Percentiles rank a stretch among this genome's conserved stretches.
These are phyloP conservation scores for Ceratocystis variospora DNA, from an alignment of 2,329 filamentous ascomycete genomes.

Conservation along the genomic window DNA sequence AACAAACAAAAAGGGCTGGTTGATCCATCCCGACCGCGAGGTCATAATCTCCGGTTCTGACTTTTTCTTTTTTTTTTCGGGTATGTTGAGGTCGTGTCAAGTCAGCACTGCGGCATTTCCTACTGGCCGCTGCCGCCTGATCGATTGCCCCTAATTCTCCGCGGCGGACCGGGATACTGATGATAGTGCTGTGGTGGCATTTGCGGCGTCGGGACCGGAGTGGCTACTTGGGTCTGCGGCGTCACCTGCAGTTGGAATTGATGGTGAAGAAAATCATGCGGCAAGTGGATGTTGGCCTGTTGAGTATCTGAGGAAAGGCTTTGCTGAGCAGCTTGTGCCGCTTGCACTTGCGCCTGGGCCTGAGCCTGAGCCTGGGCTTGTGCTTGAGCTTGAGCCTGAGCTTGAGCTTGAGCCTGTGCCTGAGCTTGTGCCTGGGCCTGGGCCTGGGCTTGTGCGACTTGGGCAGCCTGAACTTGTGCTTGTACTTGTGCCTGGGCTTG, in stretches of 20 bases:
- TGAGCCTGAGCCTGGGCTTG: conserved; percentile 22
- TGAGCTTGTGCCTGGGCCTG: conserved; percentile 10
- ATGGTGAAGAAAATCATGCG: conserved; percentile 14
- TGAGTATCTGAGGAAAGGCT: conserved; percentile 5
- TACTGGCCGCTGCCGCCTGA: background rate
- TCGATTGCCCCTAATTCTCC: conserved; percentile 5
- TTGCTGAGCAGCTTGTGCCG: conserved; percentile 20
- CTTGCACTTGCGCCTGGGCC: conserved; percentile 19
- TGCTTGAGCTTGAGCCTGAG: conserved; percentile 10
- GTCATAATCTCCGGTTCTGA: conserved; percentile 4
- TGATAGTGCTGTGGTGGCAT: conserved; percentile 15
- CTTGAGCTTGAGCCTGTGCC: conserved; percentile 6
- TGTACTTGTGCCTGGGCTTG: background rate
- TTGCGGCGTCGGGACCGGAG: conserved; percentile 8
- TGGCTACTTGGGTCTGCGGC: conserved; percentile 1
- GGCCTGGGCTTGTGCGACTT: conserved; percentile 7
- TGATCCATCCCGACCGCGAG: conserved; percentile 2
- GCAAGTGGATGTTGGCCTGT: conserved; percentile 6
- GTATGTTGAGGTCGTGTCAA: too few species aligned
- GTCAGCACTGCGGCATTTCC: background rate
- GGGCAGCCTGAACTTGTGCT: background rate
- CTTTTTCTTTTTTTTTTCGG: background rate
- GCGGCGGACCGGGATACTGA: conserved; percentile 13
- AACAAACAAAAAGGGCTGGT: background rate
- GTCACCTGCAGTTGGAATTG: conserved; percentile 17